phyloP scores from a whole-genome alignment of 768 basidiomycete species.

The Glaciozyma antarctica region DNA sequence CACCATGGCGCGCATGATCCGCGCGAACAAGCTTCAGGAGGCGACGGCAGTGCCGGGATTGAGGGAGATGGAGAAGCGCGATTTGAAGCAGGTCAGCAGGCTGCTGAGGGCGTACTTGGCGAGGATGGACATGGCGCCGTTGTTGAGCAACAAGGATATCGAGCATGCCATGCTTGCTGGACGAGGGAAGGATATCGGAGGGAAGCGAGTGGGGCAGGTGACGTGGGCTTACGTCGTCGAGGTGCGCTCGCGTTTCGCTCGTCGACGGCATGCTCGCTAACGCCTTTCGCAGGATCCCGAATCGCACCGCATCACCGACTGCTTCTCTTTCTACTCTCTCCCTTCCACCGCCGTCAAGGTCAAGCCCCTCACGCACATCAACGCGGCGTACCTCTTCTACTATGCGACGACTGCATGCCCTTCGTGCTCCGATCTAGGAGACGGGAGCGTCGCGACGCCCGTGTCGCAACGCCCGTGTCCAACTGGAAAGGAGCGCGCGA shows the following conservation, averaged over 20 bases:
- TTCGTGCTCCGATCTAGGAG: constrained; percentile 29
- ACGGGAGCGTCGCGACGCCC: constrained; percentile 11
- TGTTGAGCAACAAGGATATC: constrained; percentile 66
- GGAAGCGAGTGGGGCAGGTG: constrained; percentile 65
- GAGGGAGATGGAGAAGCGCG: constrained; percentile 76
- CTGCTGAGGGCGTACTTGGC: constrained; percentile 70
- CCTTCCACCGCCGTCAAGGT: constrained; percentile 81
- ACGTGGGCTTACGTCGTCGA: constrained; percentile 95
- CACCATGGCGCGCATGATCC: constrained; percentile 86
- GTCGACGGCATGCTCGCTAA: not conserved
- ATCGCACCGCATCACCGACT: constrained; percentile 79
- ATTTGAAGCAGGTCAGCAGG: constrained; percentile 59
- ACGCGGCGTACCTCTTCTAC: constrained; percentile 93
- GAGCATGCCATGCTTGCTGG: constrained; percentile 84
- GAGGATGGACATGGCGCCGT: constrained; percentile 71
- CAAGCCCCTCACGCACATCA: constrained; percentile 46
- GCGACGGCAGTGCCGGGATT: constrained; percentile 49
- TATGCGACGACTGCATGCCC: constrained; percentile 71
- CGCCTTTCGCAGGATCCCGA: constrained; percentile 56
- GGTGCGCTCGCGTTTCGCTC: constrained; percentile 43
- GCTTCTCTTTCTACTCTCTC: constrained; percentile 92
- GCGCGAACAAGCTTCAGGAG: constrained; percentile 57
- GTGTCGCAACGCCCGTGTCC: constrained; percentile 15
- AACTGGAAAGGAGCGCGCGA: constrained; percentile 48
- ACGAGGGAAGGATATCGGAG: constrained; percentile 51